Base-by-base conservation (phyloP, 306 rosid species). In the Canavalia gladiata region DNA sequence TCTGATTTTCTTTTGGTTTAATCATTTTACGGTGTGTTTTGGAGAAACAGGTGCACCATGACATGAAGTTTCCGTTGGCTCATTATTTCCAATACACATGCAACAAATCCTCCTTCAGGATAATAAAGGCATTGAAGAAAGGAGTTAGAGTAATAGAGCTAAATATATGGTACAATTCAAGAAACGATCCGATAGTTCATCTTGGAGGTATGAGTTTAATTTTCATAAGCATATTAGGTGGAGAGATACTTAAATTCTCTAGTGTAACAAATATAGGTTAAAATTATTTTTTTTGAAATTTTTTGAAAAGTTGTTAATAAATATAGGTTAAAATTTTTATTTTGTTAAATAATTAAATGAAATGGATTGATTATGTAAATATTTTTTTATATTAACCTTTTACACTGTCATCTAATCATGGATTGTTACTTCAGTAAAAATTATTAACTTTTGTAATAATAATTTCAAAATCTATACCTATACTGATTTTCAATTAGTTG, bases 21-120 rank as follows among this genome's bases (percentile, higher is more conserved):
- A 73, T 80, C 47, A 58, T 46, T 8, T 33, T 59, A 1, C 43
- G 18, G 57, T 47, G 35, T 45, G 50, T 79, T 71, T 77, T 82
- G 51, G 63, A 41, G 9, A 4, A 39, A 33, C 92, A 95, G 99
- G 94, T 85, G 76, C 84, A 83, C 63, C 96, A 93, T 8, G 96
- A 95, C 85, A 95, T 95, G 99, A 76, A 5, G 29, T 78, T 82
- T 31, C 99, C 99, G 25, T 83, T 95, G 85, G 87, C 98, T 41
- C 99, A 95, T 85, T 95, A 95, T 83, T 95, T 87, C 81, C 42
- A 93, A 13, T 93, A 75, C 82, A 93, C 99, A 6, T 92, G 99
- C 70, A 98, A 95, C 81, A 95, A 95, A 86, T 90, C 98, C 75
- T 95, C 93, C 91, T 80, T 95, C 94, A 25, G 98, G 99, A 95